Conservation (phyloP, 768 basidiomycete genomes). For the Podaxis rugospora region DNA sequence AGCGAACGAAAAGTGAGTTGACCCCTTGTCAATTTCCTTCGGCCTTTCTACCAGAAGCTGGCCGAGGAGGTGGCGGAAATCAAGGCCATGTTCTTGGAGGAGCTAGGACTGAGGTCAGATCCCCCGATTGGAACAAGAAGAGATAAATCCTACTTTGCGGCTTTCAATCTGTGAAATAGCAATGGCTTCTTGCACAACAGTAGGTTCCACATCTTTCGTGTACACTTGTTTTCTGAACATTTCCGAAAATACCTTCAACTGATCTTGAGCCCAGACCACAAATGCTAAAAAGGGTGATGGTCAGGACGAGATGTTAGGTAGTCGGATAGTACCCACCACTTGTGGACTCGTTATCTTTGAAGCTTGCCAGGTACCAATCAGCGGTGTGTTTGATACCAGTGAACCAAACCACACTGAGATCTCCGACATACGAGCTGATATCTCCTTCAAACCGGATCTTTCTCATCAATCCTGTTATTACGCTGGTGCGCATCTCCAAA, state of each 20-base stretch:
- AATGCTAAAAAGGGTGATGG: slow-evolving; percentile 55
- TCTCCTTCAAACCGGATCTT: slow-evolving; percentile 90
- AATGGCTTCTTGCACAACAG: slow-evolving; percentile 73
- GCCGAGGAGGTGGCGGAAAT: slow-evolving; percentile 91
- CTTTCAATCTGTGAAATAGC: slow-evolving; percentile 77
- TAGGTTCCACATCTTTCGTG: slow-evolving; percentile 67
- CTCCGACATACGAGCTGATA: slow-evolving; percentile 78
- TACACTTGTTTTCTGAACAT: slow-evolving; percentile 92
- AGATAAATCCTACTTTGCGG: slow-evolving; percentile 57
- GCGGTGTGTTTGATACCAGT: slow-evolving; percentile 95
- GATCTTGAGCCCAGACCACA: slow-evolving; percentile 89
- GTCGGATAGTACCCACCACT: slow-evolving; percentile 57
- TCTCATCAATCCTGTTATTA: slow-evolving; percentile 74
- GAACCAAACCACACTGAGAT: slow-evolving; percentile 86
- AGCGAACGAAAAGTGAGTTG: slow-evolving; percentile 27
- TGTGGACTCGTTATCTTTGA: slow-evolving; percentile 92
- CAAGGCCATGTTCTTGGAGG: slow-evolving; percentile 88
- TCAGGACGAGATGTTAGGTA: background rate
- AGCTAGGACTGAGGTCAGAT: slow-evolving; percentile 39
- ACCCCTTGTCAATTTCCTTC: slow-evolving; percentile 26
- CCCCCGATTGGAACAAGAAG: background rate
- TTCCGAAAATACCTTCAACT: slow-evolving; percentile 77
- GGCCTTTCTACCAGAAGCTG: slow-evolving; percentile 55
- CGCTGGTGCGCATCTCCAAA: slow-evolving; percentile 68
- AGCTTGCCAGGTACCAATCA: slow-evolving; percentile 96